Evolutionary conservation across 2,329 filamentous ascomycete species (phyloP).

Genomic region (Kalmusia sp.): DNA sequence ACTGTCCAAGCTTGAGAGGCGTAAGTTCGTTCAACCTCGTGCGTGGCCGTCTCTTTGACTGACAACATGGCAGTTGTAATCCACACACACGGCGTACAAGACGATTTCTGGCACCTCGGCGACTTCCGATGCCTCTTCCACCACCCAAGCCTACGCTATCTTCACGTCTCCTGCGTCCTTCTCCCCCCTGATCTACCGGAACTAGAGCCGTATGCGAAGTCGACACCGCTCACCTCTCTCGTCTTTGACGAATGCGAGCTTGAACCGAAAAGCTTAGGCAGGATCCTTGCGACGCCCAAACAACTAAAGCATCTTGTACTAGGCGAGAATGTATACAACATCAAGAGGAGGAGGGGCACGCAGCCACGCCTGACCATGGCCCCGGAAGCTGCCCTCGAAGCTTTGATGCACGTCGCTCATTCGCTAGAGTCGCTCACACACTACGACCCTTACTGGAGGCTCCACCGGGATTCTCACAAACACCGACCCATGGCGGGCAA

Average conservation of each 20-base stretch:
- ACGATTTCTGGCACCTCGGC: conserved; percentile 42
- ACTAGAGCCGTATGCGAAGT: conserved; percentile 24
- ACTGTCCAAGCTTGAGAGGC: conserved; percentile 32
- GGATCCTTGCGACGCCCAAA: conserved; percentile 37
- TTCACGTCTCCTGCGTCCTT: conserved; percentile 42
- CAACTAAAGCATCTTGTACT: conserved; percentile 39
- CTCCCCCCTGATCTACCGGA: conserved; percentile 27
- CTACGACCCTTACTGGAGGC: conserved; percentile 31
- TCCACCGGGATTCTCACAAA: conserved; percentile 18
- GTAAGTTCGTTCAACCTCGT: conserved; percentile 10
- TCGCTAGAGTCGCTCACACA: conserved; percentile 40
- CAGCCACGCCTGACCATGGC: conserved; percentile 24
- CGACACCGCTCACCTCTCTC: conserved; percentile 39
- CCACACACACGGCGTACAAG: conserved; percentile 40
- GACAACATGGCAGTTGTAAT: conserved; percentile 28
- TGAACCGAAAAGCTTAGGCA: conserved; percentile 25
- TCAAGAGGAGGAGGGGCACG: conserved; percentile 11
- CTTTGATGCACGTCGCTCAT: conserved; percentile 36
- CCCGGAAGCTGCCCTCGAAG: conserved; percentile 26
- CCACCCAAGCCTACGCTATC: conserved; percentile 39
- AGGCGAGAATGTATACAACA: conserved; percentile 43
- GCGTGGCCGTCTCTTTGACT: background rate
- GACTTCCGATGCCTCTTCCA: conserved; percentile 43
- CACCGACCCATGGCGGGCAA: conserved; percentile 27
- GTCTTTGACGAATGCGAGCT: conserved; percentile 46